A percentile compares a stretch with the other conserved stretches of the same genome.
Evolutionary conservation across 1,139 yeast species (phyloP).

Genomic region (Magnusiomyces tetraspermus): DNA sequence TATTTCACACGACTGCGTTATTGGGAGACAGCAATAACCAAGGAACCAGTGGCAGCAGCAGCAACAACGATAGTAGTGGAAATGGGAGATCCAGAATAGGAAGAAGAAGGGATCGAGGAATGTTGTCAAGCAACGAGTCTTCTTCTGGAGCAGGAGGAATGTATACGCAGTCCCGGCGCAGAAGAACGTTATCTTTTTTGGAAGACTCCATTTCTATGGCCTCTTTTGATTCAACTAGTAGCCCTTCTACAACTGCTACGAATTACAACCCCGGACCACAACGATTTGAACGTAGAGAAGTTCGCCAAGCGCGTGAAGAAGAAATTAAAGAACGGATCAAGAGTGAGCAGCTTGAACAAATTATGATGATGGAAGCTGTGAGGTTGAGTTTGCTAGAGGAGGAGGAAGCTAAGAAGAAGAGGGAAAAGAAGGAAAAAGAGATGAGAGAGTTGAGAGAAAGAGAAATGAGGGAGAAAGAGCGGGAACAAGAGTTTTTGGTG

Average conservation of each 20-base stretch:
- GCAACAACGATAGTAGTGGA: neutral
- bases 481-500: neutral
- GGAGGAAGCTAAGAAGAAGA: constrained; percentile 38
- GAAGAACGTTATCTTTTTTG: too few relatives aligned
- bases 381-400: constrained; percentile 64
- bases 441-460: neutral
- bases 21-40: constrained; percentile 28
- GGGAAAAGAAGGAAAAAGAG: neutral
- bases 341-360: constrained; percentile 49
- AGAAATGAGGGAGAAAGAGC: neutral
- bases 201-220: too few relatives aligned
- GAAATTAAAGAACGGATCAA: too few relatives aligned
- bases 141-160: neutral
- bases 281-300: too few relatives aligned
- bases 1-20: constrained; percentile 79
- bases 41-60: constrained; percentile 3
- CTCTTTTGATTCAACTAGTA: too few relatives aligned
- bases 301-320: neutral
- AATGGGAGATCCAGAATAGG: neutral
- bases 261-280: too few relatives aligned
- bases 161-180: neutral
- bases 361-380: constrained; percentile 80
- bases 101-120: neutral
- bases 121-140: neutral
- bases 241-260: too few relatives aligned